Base-by-base conservation (phyloP, 2,329 filamentous ascomycete species). In the Aureobasidium melanogenum region DNA sequence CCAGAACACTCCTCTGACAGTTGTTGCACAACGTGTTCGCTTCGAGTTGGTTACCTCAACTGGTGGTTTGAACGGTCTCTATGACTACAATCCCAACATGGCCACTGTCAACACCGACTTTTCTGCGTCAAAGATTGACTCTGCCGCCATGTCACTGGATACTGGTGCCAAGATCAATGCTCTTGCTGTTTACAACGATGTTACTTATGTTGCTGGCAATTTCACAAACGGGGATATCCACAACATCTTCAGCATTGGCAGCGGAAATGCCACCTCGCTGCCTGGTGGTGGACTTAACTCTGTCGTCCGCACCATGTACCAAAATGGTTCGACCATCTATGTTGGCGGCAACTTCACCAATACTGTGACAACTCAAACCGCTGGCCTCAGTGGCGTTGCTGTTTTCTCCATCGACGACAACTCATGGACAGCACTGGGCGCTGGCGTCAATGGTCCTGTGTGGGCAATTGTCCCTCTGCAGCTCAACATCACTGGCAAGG, bases 21-120 rank as follows among this genome's bases (percentile, higher is more conserved):
- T 97, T 65, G 94, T 99, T n/a, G 94, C 94, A 9, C 92, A 95
- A 70, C 84, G 88, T 61, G 85, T 97, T 43, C 85, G 87, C 10
- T 96, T 97, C 72, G 86, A 81, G 50, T 78, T 90, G 50, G 81
- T 87, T 66, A 86, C 85, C 65, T 88, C 88, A 2, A 89, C 86
- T 50, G 89, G 88, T 55, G 89, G 89, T 3, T 77, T 99, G 58
- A 97, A 97, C 70, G 91, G 91, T 9, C 77, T 99, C 1, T 97
- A 89, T 71, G 94, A 97, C 69, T 97, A 89, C 70, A 83, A 95
- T 67, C 89, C 92, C 0, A 80, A 79, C 19, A 71, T 81, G 62
- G 77, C 80, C 14, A 78, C 79, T 0, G 77, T 88, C 36, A 80
- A 84, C 65, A 80, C 80, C 0, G 82, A 89, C 66, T 85, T 95